phyloP scores from a whole-genome alignment of 208 protist genomes.

The Leishmania gerbilli region DNA sequence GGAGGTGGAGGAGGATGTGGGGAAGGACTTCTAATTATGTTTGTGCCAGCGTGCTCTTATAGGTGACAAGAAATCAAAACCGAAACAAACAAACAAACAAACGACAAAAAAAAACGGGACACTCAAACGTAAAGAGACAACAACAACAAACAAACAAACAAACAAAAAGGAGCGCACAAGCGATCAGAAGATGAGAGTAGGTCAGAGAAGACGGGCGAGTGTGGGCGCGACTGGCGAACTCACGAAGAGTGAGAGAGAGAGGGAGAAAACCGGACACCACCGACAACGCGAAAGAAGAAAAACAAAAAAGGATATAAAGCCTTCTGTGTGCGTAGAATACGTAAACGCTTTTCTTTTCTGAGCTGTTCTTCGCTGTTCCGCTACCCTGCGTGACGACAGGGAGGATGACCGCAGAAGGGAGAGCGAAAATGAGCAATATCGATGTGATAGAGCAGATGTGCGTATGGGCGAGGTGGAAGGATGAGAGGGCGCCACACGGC shows the following conservation, averaged over 20 bases:
- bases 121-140: too few relatives aligned
- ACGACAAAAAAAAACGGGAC: too few relatives aligned
- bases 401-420: too few relatives aligned
- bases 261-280: neutral
- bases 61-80: too few relatives aligned
- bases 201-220: too few relatives aligned
- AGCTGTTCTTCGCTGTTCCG: neutral
- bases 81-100: too few relatives aligned
- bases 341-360: neutral
- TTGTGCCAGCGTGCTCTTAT: too few relatives aligned
- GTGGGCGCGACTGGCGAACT: too few relatives aligned
- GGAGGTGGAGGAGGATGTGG: neutral
- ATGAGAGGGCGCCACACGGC: neutral
- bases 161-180: too few relatives aligned
- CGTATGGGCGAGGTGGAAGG: neutral
- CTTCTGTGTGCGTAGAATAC: neutral
- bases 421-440: neutral
- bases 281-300: neutral
- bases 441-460: neutral
- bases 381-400: neutral
- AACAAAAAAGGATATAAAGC: neutral
- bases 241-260: neutral
- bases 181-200: too few relatives aligned
- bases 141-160: too few relatives aligned
- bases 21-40: neutral